phyloP scores from a whole-genome alignment of 1,139 yeast species.

The Diutina pseudorugosa region DNA sequence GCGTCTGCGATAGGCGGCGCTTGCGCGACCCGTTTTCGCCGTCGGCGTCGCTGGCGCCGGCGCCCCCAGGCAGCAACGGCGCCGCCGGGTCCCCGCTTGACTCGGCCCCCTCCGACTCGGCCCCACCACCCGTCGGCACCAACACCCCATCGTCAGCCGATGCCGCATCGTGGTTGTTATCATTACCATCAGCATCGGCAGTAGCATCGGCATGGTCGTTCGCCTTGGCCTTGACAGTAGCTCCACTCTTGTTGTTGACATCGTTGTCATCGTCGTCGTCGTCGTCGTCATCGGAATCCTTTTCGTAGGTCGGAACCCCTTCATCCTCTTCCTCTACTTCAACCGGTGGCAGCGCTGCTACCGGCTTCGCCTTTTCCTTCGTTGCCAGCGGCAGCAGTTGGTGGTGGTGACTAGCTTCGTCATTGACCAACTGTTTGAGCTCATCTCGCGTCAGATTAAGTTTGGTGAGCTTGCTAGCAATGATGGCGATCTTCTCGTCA shows the following conservation, averaged over 20 bases:
- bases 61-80: not conserved
- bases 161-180: no score
- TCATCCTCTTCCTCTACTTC: constrained; percentile 6
- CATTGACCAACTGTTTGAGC: constrained; percentile 30
- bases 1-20: constrained; percentile 1
- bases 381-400: not conserved
- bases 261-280: constrained; percentile 5
- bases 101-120: not conserved
- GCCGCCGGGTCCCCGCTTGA: not conserved
- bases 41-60: not conserved
- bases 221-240: no score
- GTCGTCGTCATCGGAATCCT: constrained; percentile 8
- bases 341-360: constrained; percentile 9
- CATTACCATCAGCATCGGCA: no score
- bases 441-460: constrained; percentile 25
- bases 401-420: constrained; percentile 3
- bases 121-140: no score
- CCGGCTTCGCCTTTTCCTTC: constrained; percentile 5
- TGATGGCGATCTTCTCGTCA: constrained; percentile 26
- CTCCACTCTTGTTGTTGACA: not conserved
- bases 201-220: no score
- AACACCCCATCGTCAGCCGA: no score
- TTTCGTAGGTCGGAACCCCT: constrained; percentile 24
- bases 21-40: constrained; percentile 5
- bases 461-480: constrained; percentile 25